Evolutionary conservation across 192 early-diverging fungal species (phyloP).

Genomic region (Coemansia sp.): DNA sequence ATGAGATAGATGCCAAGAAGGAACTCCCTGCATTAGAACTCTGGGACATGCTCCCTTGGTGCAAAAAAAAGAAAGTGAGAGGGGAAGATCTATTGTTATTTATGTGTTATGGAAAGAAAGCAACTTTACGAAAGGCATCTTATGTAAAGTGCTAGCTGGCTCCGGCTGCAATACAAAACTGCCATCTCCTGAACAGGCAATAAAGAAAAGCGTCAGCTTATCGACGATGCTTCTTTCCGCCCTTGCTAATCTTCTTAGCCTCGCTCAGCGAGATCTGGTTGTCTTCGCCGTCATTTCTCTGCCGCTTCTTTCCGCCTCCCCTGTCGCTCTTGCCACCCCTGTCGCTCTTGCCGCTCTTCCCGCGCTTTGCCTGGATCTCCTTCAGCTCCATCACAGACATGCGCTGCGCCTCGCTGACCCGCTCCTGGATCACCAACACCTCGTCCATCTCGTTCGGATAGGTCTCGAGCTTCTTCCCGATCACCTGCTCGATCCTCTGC

Average conservation of each 20-base stretch:
- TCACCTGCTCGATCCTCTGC: constrained; percentile 89
- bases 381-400: constrained; percentile 85
- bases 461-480: constrained; percentile 82
- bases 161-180: neutral
- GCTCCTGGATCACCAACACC: constrained; percentile 89
- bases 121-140: too few relatives aligned
- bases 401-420: constrained; percentile 86
- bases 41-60: too few relatives aligned
- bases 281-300: constrained; percentile 49
- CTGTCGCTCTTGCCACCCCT: constrained; percentile 1
- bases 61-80: too few relatives aligned
- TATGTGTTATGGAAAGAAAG: neutral
- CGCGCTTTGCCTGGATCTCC: constrained; percentile 55
- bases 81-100: neutral
- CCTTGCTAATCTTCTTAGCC: constrained; percentile 41
- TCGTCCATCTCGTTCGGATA: constrained; percentile 82
- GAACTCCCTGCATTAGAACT: too few relatives aligned
- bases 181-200: neutral
- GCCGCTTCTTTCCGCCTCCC: constrained; percentile 33
- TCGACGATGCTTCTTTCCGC: constrained; percentile 7
- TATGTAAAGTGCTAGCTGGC: too few relatives aligned
- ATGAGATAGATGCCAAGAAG: too few relatives aligned
- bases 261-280: constrained; percentile 50
- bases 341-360: constrained; percentile 16
- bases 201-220: neutral